Percentiles rank a stretch among this genome's conserved stretches.
These are phyloP conservation scores for Mycena vulgaris DNA, from an alignment of 768 basidiomycete genomes.

Conservation along the genomic window DNA sequence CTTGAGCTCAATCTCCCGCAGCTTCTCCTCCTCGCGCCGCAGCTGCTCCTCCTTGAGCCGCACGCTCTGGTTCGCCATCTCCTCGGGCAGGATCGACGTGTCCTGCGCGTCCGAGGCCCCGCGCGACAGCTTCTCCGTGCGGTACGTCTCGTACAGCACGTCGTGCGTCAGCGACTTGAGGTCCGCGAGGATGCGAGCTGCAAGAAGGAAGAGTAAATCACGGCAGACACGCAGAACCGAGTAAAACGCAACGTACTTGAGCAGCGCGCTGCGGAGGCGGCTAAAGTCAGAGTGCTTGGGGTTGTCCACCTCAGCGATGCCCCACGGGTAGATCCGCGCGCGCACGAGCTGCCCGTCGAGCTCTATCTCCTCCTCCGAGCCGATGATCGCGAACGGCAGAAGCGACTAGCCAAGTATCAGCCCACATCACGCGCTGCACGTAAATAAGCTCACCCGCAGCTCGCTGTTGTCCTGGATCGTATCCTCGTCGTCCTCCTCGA, in stretches of 20 bases:
- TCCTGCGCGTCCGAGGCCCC: constrained; percentile 90
- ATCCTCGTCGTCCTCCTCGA: constrained; percentile 99
- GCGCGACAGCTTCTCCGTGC: constrained; percentile 96
- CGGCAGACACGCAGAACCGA: neutral
- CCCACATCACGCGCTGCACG: neutral
- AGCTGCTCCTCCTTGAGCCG: constrained; percentile 99
- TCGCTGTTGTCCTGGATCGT: constrained; percentile 98
- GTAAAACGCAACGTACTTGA: constrained; percentile 73
- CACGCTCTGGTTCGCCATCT: constrained; percentile 96
- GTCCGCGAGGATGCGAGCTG: constrained; percentile 95
- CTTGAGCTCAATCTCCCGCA: constrained; percentile 98
- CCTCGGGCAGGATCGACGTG: constrained; percentile 94
- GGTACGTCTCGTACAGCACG: constrained; percentile 95
- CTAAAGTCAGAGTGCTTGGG: constrained; percentile 99
- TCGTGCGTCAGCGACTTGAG: constrained; percentile 96
- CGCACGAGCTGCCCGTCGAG: constrained; percentile 93
- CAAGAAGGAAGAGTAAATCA: no score
- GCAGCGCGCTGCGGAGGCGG: constrained; percentile 89
- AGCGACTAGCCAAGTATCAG: constrained; percentile 70
- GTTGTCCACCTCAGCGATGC: constrained; percentile 98
- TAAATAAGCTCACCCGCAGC: constrained; percentile 75
- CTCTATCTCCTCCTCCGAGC: constrained; percentile 97
- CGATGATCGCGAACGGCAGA: constrained; percentile 97
- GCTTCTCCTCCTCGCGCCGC: constrained; percentile 96
- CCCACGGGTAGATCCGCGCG: constrained; percentile 98